Conservation (phyloP, 805 yeast genomes). For the Suhomyces prunicola region DNA sequence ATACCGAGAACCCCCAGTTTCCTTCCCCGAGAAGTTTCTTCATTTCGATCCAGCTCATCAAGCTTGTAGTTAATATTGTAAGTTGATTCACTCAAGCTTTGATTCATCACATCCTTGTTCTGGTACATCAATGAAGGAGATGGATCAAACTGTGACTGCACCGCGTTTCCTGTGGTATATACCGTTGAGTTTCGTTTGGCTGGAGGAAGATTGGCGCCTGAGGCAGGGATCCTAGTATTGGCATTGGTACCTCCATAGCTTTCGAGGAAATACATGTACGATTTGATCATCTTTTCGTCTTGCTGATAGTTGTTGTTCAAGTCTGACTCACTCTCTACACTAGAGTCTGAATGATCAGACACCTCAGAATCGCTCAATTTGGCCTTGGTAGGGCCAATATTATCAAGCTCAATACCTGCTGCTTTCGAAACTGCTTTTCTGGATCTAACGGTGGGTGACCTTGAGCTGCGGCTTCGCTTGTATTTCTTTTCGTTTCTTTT, state of each 20-base stretch:
- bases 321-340: conserved; percentile 26
- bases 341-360: conserved; percentile 8
- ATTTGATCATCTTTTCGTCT: conserved; percentile 88
- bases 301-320: conserved; percentile 43
- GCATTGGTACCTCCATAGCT: conserved; percentile 52
- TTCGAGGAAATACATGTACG: conserved; percentile 82
- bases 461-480: conserved; percentile 8
- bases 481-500: conserved; percentile 1
- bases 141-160: conserved; percentile 9
- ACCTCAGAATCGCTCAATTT: conserved; percentile 10
- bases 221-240: neutral
- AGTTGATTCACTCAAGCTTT: conserved; percentile 21
- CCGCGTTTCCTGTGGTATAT: neutral
- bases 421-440: neutral
- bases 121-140: conserved; percentile 15
- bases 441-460: neutral
- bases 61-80: conserved; percentile 26
- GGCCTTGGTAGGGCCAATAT: conserved; percentile 9
- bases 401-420: conserved; percentile 13
- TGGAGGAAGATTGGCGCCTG: neutral
- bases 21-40: conserved; percentile 26
- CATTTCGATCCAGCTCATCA: conserved; percentile 31
- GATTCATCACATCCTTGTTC: conserved; percentile 3
- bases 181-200: neutral
- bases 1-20: conserved; percentile 69